Base-by-base conservation (phyloP, 345 rosid species). In the Boechera retrofracta region DNA sequence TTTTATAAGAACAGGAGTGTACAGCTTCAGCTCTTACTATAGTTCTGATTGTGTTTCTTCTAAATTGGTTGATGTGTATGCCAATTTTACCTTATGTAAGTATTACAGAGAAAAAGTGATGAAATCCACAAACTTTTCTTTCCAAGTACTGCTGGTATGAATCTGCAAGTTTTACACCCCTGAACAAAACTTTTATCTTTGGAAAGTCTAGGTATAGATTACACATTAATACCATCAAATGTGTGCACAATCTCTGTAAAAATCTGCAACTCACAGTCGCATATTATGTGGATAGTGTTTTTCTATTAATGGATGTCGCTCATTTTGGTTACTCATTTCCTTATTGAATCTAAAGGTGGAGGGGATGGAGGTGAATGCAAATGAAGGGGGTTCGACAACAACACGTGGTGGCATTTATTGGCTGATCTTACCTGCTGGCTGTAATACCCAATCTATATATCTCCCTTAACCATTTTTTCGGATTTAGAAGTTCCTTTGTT, bases 371-470 rank as follows among this genome's bases (percentile, higher is more conserved):
- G 98, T 95, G 65, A 89, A 91, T 82, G 98, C 92, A 33, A 83
- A 94, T 77, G 99, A 94, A 83, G 99, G 99, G 10, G 99, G 99
- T 38, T 86, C 88, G 26, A 95, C 99, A n/a, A 77, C 64, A 76
- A 95, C 97, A 6, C 94, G 99, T 16, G 99, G 99, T 53, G 98
- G 99, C 79, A 72, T 87, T 64, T 92, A 92, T 72, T 92, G 98
- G 96, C 55, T 92, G 67, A 95, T 95, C 82, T 86, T 95, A 71
- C 99, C 99, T 54, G 98, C 99, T 42, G 99, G 99, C 88, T 95
- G 99, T 95, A 92, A 88, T 69, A 10, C 62, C 21, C 48, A 29
- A 13, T 51, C 63, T 29, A n/a, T 60, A 61, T 31, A 73, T 74
- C 24, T 71, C 48, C 47, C 8, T 52, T 58, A 79, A 12, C 31